Evolutionary conservation across 805 yeast species (phyloP), one percentile per base, ranked within the genome.

Genomic region (Metschnikowia peoriensis): DNA sequence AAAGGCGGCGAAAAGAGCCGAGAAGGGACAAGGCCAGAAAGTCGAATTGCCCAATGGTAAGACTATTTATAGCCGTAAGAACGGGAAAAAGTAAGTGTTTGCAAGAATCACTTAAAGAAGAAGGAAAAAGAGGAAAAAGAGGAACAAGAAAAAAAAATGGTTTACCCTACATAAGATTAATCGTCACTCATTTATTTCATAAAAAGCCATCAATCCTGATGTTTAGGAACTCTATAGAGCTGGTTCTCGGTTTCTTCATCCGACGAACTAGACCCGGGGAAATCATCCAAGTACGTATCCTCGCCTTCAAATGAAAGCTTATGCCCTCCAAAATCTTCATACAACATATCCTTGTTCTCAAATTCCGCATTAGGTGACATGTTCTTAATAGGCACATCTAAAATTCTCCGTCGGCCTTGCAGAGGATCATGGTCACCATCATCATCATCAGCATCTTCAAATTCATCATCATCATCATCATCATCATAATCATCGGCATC

Each of bases 31-130:
- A 80, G 9, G 76, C 76, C 51, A 22, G 22, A 79, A 75, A 56
- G 65, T 71, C 43, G 81, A 74, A 46, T 69, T 84, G 53, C 86
- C 86, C 9, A 84, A 84, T 61, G 89, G 89, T 0, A 83, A 83
- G 62, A 80, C 81, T 10, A 73, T 81, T 15, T 73, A 72, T 50
- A 68, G 50, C 28, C 55, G 63, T 5, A 60, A 55, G 28, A 54
- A 54, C 47, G 50, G 55, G 12, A 54, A 51, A 41, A 49, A 43
- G 44, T 49, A 39, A 34, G 34, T 14, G 14, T 28, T 22, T 15
- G 8, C 34, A 41, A 6, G 22, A 22, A 32, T 2, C 35, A 9
- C 35, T 12, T 3, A 3, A 22, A 22, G 22, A 22, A 22, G 22
- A 12, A 32, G 35, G 35, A 12, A 32, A 4, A 2, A 32, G 35